Percentiles rank a stretch among this genome's conserved stretches.
Conservation (phyloP, 148 eudicot species). For the Talinum fruticosum region DNA sequence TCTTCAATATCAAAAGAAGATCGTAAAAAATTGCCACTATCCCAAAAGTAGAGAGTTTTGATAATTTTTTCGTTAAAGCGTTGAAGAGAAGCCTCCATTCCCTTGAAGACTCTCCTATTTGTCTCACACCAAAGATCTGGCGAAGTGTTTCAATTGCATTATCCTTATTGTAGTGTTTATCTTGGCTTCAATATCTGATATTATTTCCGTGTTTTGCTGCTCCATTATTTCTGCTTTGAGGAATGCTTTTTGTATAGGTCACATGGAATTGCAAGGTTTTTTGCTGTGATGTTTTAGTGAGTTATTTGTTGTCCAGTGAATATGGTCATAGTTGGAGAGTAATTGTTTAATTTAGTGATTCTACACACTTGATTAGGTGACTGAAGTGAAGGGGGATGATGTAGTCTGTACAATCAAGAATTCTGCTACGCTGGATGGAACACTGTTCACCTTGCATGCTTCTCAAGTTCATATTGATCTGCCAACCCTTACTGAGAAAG, state of each 20-base stretch:
- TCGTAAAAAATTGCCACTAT: too few relatives aligned
- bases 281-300: too few relatives aligned
- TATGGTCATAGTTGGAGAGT: not conserved
- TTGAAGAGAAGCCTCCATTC: too few relatives aligned
- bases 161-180: too few relatives aligned
- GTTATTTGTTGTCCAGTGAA: not conserved
- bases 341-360: not conserved
- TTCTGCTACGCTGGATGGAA: slow-evolving; percentile 78
- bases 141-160: too few relatives aligned
- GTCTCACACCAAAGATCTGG: too few relatives aligned
- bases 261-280: not conserved
- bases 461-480: slow-evolving; percentile 84
- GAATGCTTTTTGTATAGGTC: not conserved
- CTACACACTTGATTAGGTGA: slow-evolving; percentile 49
- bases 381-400: slow-evolving; percentile 66
- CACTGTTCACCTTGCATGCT: slow-evolving; percentile 82
- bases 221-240: not conserved
- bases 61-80: too few relatives aligned
- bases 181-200: not conserved
- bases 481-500: slow-evolving; percentile 85
- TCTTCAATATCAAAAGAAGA: too few relatives aligned
- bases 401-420: slow-evolving; percentile 82
- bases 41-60: too few relatives aligned
- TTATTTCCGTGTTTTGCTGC: not conserved
- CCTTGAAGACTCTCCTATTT: too few relatives aligned